Conservation (phyloP, 345 rosid species). For the Lepidium sativum region DNA sequence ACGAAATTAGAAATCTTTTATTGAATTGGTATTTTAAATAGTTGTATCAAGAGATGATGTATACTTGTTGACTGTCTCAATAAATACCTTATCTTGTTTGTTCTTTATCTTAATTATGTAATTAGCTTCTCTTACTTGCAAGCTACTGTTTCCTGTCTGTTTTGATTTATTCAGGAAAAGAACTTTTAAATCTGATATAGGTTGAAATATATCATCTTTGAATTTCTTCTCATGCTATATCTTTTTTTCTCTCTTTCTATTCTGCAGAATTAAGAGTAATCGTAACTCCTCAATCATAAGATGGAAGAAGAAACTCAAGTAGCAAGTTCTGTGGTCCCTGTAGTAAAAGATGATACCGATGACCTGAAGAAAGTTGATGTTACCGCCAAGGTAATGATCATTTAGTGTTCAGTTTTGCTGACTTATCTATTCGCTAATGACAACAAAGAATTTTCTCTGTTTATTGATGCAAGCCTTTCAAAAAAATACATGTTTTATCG, state of each 20-base stretch:
- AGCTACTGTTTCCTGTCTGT: slow-evolving; percentile 19
- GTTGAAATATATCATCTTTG: neutral
- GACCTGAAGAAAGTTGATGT: slow-evolving; percentile 30
- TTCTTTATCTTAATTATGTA: neutral
- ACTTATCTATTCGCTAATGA: no score
- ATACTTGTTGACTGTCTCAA: slow-evolving; percentile 19
- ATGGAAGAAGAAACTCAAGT: slow-evolving; percentile 61
- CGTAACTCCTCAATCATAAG: slow-evolving; percentile 3
- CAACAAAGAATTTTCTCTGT: neutral
- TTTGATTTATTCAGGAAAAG: neutral
- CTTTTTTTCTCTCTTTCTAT: neutral
- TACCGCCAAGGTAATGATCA: slow-evolving; percentile 45
- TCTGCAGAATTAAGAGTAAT: slow-evolving; percentile 14
- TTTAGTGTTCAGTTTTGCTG: no score
- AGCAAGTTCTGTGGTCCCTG: slow-evolving; percentile 45
- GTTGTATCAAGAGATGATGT: neutral
- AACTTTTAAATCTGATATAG: neutral
- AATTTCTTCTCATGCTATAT: slow-evolving; percentile 3
- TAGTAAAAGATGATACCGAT: slow-evolving; percentile 34
- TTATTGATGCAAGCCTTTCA: neutral
- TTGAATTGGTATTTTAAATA: slow-evolving; percentile 9
- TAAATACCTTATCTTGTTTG: slow-evolving; percentile 22
- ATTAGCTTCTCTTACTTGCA: slow-evolving; percentile 25
- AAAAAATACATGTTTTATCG: neutral
- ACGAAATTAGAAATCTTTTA: neutral